Evolutionary conservation across 2,329 filamentous ascomycete genomes (phyloP).

Genomic region (Coccinonectria pachysandricola): DNA sequence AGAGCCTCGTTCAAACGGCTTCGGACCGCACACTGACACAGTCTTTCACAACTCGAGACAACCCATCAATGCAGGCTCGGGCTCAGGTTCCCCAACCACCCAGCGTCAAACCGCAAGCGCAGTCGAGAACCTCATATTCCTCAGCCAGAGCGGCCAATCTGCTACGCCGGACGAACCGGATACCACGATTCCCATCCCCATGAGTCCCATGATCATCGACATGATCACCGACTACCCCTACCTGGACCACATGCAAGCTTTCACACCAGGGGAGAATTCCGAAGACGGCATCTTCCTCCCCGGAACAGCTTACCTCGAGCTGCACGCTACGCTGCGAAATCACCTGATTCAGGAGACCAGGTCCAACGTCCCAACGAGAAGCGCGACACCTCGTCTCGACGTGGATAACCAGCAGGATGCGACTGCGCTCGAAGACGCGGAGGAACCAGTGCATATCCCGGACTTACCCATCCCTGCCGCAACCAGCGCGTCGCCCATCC

Average conservation of each 20-base stretch:
- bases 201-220: constrained; percentile 8
- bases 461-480: constrained; percentile 5
- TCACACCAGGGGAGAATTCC: constrained; percentile 22
- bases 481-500: constrained; percentile 8
- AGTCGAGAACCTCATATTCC: constrained; percentile 25
- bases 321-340: constrained; percentile 34
- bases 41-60: too few relatives aligned
- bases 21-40: too few relatives aligned
- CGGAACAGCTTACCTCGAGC: constrained; percentile 35
- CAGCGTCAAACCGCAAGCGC: constrained; percentile 24
- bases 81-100: constrained; percentile 14
- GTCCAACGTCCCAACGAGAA: constrained; percentile 26
- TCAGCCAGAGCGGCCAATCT: constrained; percentile 22
- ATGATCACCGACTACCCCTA: constrained; percentile 15
- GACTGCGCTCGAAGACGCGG: constrained; percentile 5
- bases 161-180: constrained; percentile 8
- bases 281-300: constrained; percentile 36
- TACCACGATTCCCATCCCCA: constrained; percentile 11
- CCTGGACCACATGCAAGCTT: constrained; percentile 18
- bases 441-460: constrained; percentile 5
- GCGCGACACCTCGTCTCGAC: constrained; percentile 13
- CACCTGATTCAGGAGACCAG: constrained; percentile 34
- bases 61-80: too few relatives aligned
- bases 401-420: constrained; percentile 4
- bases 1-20: too few relatives aligned